phyloP scores from a whole-genome alignment of 2,329 filamentous ascomycete species.

The Ophiocordyceps camponoti-leonardi region DNA sequence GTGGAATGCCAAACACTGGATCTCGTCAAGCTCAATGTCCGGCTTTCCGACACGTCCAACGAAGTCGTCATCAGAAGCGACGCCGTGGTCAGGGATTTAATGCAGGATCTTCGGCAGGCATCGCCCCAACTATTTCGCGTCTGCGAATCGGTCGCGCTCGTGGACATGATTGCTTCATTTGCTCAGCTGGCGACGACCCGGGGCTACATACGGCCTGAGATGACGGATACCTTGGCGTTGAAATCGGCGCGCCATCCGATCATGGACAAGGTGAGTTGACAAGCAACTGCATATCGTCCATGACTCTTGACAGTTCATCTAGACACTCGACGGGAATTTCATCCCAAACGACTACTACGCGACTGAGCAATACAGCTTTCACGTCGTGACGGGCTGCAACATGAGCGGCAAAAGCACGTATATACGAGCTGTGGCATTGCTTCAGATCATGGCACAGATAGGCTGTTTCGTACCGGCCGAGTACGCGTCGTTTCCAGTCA shows the following conservation, averaged over 20 bases:
- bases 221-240: conserved; percentile 53
- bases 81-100: conserved; percentile 52
- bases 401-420: conserved; percentile 98
- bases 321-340: conserved; percentile 49
- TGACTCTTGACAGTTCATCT: background rate
- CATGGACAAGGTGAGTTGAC: conserved; percentile 46
- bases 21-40: conserved; percentile 63
- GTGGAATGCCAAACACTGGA: conserved; percentile 80
- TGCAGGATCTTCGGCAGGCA: conserved; percentile 52
- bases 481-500: conserved; percentile 66
- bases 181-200: conserved; percentile 50
- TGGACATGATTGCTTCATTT: conserved; percentile 75
- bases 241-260: conserved; percentile 65
- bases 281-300: background rate
- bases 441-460: conserved; percentile 86
- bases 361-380: conserved; percentile 63
- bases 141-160: conserved; percentile 68
- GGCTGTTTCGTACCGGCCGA: conserved; percentile 79
- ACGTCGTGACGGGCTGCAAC: conserved; percentile 90
- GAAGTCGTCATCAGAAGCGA: conserved; percentile 78
- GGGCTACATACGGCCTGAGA: conserved; percentile 46
- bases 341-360: conserved; percentile 86
- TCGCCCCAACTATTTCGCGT: conserved; percentile 64
- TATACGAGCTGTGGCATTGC: conserved; percentile 67
- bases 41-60: conserved; percentile 64